Evolutionary conservation across 2,329 filamentous ascomycete genomes (phyloP).

Genomic region (Verticillium longisporum): DNA sequence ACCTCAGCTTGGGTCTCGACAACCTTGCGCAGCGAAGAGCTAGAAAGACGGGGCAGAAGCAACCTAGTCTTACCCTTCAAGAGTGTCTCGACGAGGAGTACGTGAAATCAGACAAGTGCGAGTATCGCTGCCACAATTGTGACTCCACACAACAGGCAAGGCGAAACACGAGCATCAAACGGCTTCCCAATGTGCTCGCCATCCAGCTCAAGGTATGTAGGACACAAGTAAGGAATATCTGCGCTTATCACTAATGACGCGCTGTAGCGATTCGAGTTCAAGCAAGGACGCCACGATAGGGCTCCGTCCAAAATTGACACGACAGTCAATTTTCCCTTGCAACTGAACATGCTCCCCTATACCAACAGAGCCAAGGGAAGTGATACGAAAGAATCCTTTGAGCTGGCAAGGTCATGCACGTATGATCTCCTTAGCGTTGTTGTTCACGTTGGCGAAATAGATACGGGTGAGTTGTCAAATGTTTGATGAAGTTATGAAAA

Average conservation of each 20-base stretch:
- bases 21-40: constrained; percentile 59
- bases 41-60: constrained; percentile 44
- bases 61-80: constrained; percentile 49
- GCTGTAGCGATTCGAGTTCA: constrained; percentile 64
- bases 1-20: constrained; percentile 83
- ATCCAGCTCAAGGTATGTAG: constrained; percentile 77
- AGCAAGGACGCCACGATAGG: constrained; percentile 54
- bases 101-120: constrained; percentile 78
- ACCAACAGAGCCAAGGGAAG: constrained; percentile 58
- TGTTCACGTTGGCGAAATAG: constrained; percentile 87
- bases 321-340: constrained; percentile 75
- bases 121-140: constrained; percentile 82
- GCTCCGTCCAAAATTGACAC: constrained; percentile 83
- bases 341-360: constrained; percentile 86
- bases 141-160: constrained; percentile 69
- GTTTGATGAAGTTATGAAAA: background rate
- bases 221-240: background rate
- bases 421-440: constrained; percentile 89
- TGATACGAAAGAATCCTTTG: constrained; percentile 42
- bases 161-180: constrained; percentile 78
- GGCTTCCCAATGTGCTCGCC: constrained; percentile 79
- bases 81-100: constrained; percentile 82
- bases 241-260: constrained; percentile 1
- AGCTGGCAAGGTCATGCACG: constrained; percentile 59
- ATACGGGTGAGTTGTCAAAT: constrained; percentile 71